These are phyloP conservation scores for Xylaria digitata DNA, from an alignment of 2,329 filamentous ascomycete species.

Conservation along the genomic window DNA sequence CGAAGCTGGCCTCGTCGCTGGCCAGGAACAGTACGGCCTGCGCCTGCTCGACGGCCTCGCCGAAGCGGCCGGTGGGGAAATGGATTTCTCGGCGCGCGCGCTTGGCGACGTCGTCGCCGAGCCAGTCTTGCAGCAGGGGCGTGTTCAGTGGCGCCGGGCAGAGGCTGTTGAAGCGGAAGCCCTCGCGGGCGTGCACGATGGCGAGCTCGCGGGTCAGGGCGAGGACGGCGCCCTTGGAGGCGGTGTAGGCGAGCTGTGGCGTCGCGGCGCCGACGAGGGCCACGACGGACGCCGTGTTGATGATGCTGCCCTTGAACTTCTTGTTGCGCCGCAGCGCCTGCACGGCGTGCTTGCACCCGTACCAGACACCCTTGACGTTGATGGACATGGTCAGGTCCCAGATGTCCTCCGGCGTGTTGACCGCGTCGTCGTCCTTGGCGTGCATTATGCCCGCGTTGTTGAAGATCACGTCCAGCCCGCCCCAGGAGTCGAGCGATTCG, in stretches of 20 bases:
- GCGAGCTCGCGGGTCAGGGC: conserved; percentile 91
- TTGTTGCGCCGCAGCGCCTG: conserved; percentile 81
- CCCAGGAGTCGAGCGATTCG: conserved; percentile 81
- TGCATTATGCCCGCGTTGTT: conserved; percentile 99
- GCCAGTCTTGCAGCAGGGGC: conserved; percentile 90
- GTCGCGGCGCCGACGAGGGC: conserved; percentile 88
- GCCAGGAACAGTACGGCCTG: conserved; percentile 89
- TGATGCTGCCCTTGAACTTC: conserved; percentile 83
- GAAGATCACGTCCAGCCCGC: conserved; percentile 91
- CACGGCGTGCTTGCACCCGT: conserved; percentile 90
- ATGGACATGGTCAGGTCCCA: conserved; percentile 95
- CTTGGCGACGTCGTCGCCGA: conserved; percentile 87
- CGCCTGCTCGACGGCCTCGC: conserved; percentile 93
- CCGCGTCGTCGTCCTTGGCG: conserved; percentile 79
- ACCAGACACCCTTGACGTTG: conserved; percentile 99
- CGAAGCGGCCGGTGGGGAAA: conserved; percentile 88
- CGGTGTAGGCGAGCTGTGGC: conserved; percentile 91
- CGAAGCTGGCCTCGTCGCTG: conserved; percentile 88
- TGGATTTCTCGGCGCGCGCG: conserved; percentile 85
- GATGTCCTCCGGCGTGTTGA: conserved; percentile 87
- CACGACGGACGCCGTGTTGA: conserved; percentile 93
- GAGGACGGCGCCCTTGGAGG: conserved; percentile 91
- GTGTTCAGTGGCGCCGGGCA: conserved; percentile 95
- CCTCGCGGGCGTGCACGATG: conserved; percentile 89
- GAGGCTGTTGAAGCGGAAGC: conserved; percentile 88